These are phyloP conservation scores for Globisporangium carolinianum DNA, from an alignment of 352 stramenopile species.

Conservation along the genomic window DNA sequence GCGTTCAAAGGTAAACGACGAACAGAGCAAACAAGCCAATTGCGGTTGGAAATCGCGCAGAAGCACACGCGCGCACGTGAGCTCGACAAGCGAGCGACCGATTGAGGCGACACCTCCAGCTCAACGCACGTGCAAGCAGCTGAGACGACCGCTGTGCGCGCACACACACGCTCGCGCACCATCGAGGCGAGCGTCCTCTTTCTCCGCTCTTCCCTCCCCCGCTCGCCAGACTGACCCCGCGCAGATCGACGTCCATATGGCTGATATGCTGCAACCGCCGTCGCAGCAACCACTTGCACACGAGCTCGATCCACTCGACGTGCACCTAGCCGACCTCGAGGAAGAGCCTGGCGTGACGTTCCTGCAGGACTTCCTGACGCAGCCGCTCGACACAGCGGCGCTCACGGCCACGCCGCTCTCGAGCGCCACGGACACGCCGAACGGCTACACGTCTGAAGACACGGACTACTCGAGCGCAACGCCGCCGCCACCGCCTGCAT, in stretches of 20 bases:
- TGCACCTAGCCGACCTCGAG: conserved; percentile 58
- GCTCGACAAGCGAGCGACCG: too few relatives aligned
- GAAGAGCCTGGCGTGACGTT: conserved; percentile 57
- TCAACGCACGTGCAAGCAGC: too few relatives aligned
- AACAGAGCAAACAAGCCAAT: too few relatives aligned
- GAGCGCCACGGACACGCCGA: conserved; percentile 39
- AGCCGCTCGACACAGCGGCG: not conserved
- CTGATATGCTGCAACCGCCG: conserved; percentile 44
- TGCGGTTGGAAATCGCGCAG: not conserved
- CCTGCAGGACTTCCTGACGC: conserved; percentile 46
- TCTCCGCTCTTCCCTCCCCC: too few relatives aligned
- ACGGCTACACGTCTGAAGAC: conserved; percentile 81
- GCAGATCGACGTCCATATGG: too few relatives aligned
- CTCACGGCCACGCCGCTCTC: conserved; percentile 18
- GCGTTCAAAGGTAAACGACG: too few relatives aligned
- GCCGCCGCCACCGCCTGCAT: conserved; percentile 1
- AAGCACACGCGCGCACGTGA: not conserved
- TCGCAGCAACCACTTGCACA: conserved; percentile 40
- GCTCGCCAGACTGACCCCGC: too few relatives aligned
- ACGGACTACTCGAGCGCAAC: conserved; percentile 72
- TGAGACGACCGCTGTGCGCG: too few relatives aligned
- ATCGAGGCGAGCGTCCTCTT: too few relatives aligned
- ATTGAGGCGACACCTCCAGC: too few relatives aligned
- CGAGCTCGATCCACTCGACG: conserved; percentile 67
- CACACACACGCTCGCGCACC: too few relatives aligned